Evolutionary conservation across 768 basidiomycete species (phyloP).

Genomic region (Pleurotus tuber-regium): DNA sequence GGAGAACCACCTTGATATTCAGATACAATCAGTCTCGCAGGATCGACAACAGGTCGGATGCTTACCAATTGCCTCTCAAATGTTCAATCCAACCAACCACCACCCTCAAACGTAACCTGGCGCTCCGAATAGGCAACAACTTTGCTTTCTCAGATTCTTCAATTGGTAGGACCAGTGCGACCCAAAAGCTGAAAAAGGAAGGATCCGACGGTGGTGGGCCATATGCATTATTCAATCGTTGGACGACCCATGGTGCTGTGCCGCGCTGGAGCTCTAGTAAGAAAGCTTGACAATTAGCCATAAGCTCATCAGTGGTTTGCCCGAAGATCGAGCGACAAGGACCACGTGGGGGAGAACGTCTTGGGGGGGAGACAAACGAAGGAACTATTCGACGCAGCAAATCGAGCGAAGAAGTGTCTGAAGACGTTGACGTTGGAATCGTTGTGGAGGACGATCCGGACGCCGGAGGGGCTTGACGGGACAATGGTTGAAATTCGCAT

Average conservation of each 20-base stretch:
- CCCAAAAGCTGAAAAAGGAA: conserved; percentile 81
- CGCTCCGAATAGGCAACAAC: conserved; percentile 76
- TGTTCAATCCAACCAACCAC: conserved; percentile 95
- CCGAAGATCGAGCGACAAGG: conserved; percentile 17
- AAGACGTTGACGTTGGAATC: conserved; percentile 12
- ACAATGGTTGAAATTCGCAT: too few species aligned
- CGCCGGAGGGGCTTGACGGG: conserved; percentile 3
- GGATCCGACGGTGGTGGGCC: conserved; percentile 55
- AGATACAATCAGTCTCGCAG: conserved; percentile 29
- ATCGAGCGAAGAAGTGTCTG: conserved; percentile 9
- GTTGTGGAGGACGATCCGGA: conserved; percentile 2
- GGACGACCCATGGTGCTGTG: conserved; percentile 90
- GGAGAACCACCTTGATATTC: conserved; percentile 67
- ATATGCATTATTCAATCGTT: conserved; percentile 76
- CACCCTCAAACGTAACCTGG: conserved; percentile 75
- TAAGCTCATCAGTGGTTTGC: conserved; percentile 51
- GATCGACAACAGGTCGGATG: conserved; percentile 19
- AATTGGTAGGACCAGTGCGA: conserved; percentile 86
- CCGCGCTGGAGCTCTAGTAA: conserved; percentile 52
- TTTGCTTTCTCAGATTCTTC: conserved; percentile 89
- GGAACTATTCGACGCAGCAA: conserved; percentile 4
- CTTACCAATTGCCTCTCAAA: conserved; percentile 48
- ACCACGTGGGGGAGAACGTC: conserved; percentile 15
- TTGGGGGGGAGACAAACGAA: conserved; percentile 3
- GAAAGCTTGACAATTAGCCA: conserved; percentile 41